These are phyloP conservation scores for Handroanthus guayacan DNA, from an alignment of 257 asterid genomes.

Conservation along the genomic window DNA sequence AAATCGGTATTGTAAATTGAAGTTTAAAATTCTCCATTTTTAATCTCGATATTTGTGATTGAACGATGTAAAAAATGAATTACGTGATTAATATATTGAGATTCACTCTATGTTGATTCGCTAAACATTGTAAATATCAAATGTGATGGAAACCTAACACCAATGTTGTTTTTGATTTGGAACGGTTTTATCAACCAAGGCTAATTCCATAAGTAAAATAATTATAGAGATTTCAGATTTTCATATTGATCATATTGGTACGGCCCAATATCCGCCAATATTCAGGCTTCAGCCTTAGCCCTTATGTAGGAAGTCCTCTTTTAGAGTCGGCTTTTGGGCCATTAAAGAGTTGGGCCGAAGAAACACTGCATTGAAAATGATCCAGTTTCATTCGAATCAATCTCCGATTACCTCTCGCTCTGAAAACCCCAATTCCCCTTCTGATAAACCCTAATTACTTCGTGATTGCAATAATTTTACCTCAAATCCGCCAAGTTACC, in stretches of 20 bases:
- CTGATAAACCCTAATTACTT: slow-evolving; percentile 37
- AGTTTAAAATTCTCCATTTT: no score
- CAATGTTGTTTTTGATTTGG: no score
- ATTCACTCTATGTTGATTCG: no score
- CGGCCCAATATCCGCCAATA: background rate
- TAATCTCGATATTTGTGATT: no score
- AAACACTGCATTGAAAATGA: background rate
- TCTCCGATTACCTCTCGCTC: slow-evolving; percentile 20
- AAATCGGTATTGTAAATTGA: no score
- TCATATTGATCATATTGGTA: background rate
- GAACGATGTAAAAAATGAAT: no score
- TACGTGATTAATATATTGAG: no score
- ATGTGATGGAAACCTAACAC: no score
- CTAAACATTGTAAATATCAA: no score
- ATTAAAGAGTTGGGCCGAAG: background rate
- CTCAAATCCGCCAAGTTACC: slow-evolving; percentile 2
- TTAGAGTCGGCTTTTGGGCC: background rate
- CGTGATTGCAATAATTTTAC: slow-evolving; percentile 19
- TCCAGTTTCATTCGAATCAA: background rate
- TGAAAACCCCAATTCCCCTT: slow-evolving; percentile 33
- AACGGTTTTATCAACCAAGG: no score
- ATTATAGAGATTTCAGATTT: background rate
- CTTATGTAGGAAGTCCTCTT: background rate
- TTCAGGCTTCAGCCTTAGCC: no score
- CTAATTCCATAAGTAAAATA: no score